Evolutionary conservation across 306 rosid species (phyloP).

Genomic region (Rosa persica): DNA sequence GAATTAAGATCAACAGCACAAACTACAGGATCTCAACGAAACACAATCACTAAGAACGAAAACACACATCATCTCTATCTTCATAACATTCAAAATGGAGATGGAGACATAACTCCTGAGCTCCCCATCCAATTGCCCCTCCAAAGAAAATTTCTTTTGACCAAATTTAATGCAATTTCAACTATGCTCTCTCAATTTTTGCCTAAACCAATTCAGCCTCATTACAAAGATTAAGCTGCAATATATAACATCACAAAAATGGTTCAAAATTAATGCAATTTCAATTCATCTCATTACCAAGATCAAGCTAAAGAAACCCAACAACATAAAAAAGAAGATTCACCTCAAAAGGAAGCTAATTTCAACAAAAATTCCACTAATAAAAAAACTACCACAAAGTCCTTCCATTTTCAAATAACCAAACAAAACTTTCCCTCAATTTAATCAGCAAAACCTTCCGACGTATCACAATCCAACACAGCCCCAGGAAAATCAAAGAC

Average conservation of each 20-base stretch:
- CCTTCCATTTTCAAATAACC: background rate
- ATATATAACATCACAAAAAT: background rate
- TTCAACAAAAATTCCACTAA: background rate
- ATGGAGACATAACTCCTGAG: background rate
- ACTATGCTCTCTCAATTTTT: background rate
- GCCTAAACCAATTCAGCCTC: background rate
- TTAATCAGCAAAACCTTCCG: too few species aligned
- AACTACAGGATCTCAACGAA: background rate
- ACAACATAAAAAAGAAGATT: background rate
- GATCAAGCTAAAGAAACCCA: background rate
- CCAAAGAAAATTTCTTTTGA: slow-evolving; percentile 5
- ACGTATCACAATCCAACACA: too few species aligned
- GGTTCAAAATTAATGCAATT: background rate
- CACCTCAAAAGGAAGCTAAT: background rate
- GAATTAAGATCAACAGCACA: slow-evolving; percentile 4
- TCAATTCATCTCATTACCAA: background rate
- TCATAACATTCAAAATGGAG: background rate
- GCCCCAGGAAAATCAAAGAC: too few species aligned
- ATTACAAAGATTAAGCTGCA: background rate
- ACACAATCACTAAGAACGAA: background rate
- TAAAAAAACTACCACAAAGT: background rate
- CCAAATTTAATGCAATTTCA: slow-evolving; percentile 3
- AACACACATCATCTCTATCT: background rate
- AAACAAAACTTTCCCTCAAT: background rate
- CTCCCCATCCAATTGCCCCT: background rate